Conservation (phyloP, 306 rosid genomes). For the Quercus engelmannii region DNA sequence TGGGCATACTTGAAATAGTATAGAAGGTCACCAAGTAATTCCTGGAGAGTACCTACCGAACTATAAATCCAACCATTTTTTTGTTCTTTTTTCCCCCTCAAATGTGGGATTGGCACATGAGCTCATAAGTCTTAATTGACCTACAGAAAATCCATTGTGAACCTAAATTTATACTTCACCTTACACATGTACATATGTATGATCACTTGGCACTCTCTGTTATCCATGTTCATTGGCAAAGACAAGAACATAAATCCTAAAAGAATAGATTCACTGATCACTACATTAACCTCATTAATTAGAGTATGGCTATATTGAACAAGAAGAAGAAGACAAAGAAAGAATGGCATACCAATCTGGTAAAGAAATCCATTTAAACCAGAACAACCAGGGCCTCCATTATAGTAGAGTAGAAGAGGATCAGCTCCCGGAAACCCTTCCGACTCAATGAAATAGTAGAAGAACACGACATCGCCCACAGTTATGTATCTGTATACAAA, state of each 20-base stretch:
- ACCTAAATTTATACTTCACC: too few species aligned
- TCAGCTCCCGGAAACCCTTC: constrained; percentile 13
- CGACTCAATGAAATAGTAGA: constrained; percentile 20
- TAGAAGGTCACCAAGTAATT: too few species aligned
- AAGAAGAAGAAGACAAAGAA: background rate
- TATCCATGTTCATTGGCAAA: too few species aligned
- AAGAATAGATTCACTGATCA: background rate
- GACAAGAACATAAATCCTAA: background rate
- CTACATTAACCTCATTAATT: background rate
- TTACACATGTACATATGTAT: too few species aligned
- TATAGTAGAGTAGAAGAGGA: constrained; percentile 15
- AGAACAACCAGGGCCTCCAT: constrained; percentile 24
- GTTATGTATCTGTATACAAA: background rate
- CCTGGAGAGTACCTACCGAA: too few species aligned
- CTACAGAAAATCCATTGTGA: too few species aligned
- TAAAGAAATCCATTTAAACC: constrained; percentile 19
- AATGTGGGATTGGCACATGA: too few species aligned
- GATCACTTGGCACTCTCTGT: too few species aligned
- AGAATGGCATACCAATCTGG: constrained; percentile 6
- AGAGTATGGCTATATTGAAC: background rate
- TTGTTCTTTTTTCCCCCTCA: too few species aligned
- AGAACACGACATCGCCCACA: constrained; percentile 12
- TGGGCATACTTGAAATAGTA: too few species aligned
- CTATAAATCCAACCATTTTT: too few species aligned
- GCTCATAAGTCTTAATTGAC: too few species aligned